Base-by-base conservation (phyloP, 2,329 filamentous ascomycete genomes). In the Microcyclosporella mali region DNA sequence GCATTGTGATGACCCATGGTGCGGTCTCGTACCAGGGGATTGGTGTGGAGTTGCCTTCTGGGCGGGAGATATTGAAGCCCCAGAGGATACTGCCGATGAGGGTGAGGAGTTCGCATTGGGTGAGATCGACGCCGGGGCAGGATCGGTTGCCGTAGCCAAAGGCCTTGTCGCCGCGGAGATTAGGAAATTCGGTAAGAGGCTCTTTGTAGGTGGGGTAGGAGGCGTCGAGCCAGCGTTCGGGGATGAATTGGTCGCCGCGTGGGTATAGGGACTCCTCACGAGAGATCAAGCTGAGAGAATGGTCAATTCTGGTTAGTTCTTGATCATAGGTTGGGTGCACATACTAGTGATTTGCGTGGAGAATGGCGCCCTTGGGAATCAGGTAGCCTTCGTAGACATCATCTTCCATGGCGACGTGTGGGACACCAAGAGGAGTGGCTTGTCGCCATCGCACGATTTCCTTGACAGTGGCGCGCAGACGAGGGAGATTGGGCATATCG, bases 391-490 rank as follows among this genome's bases (percentile, higher is more conserved):
- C 57, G 49, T 66, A 66, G 37, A 62, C 56, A 45, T 65, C 59
- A 29, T 66, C 63, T 38, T 63, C 59, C 16, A 61, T 55, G 1
- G 56, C 54, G 4, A 59, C 57, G 48, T 65, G 63, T 3, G 61
- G 60, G 6, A 65, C 61, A 29, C 63, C 63, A 17, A 78, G 73
- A 29, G 58, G 58, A 18, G 57, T 62, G 3, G 59, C 50, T 36
- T 62, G 59, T 25, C 59, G 47, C 62, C 62, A 65, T 29, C 62
- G 55, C 2, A 64, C 42, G 10, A 57, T 52, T 36, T 66, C 63
- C 46, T 63, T 64, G 40, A 63, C 55, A 29, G 56, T 59, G 12
- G 60, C 57, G 27, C 59, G 56, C 10, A 65, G 52, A 18, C 51
- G 51, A 4, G 60, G 61, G n/a, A 65, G 47, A 9, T 58, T 51